Conservation (phyloP, 2,329 filamentous ascomycete genomes). For the Dactylellina drechsleri region DNA sequence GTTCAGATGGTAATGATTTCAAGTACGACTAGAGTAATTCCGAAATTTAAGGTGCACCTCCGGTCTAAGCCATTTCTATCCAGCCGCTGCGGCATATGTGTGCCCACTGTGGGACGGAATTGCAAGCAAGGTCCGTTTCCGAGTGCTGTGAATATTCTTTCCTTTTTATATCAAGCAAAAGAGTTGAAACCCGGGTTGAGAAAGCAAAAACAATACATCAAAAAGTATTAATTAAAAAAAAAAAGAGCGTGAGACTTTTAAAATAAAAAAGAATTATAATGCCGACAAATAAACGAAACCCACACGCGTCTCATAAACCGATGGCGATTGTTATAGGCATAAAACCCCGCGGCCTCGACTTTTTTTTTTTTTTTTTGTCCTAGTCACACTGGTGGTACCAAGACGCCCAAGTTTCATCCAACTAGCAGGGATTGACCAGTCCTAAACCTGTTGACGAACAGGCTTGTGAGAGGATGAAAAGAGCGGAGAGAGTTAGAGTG, state of each 20-base stretch:
- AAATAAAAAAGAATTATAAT: constrained; percentile 37
- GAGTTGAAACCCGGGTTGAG: constrained; percentile 2
- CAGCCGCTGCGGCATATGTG: constrained; percentile 51
- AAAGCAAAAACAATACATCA: background rate
- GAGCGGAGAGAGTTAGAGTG: too few species aligned
- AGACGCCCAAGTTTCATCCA: constrained; percentile 38
- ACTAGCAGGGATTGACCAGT: constrained; percentile 46
- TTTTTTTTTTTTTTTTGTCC: constrained; percentile 17
- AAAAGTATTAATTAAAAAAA: constrained; percentile 6
- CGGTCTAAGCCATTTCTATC: constrained; percentile 44
- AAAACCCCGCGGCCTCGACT: constrained; percentile 11
- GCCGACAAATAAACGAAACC: constrained; percentile 26
- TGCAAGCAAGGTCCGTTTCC: constrained; percentile 47
- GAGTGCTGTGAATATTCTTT: constrained; percentile 17
- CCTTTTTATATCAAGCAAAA: constrained; percentile 18
- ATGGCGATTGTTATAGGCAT: constrained; percentile 26
- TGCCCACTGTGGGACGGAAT: constrained; percentile 41
- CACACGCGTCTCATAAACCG: constrained; percentile 37
- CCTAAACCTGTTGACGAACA: constrained; percentile 31
- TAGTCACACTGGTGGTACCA: constrained; percentile 30
- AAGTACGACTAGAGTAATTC: constrained; percentile 28
- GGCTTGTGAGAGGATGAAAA: background rate
- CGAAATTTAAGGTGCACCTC: constrained; percentile 50
- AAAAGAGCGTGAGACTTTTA: constrained; percentile 9
- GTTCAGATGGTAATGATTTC: background rate